Evolutionary conservation across 1,139 yeast genomes (phyloP).

Genomic region (Martiniozyma asiatica): DNA sequence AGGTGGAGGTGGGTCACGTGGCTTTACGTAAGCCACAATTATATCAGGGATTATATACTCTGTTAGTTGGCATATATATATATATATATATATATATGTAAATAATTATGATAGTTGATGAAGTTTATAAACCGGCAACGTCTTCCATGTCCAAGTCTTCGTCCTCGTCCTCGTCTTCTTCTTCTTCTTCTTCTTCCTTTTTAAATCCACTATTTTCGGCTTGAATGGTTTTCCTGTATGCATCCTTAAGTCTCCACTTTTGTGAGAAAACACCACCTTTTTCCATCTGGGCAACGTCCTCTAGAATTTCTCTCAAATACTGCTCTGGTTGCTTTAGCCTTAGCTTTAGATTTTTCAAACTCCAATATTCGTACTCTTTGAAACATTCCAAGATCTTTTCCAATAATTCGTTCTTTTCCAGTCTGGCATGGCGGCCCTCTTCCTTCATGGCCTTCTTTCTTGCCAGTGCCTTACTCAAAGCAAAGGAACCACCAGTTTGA

Average conservation of each 20-base stretch:
- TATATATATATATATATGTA: too few species aligned
- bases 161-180: conserved; percentile 29
- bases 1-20: too few species aligned
- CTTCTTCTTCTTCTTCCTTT: conserved; percentile 29
- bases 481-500: conserved; percentile 50
- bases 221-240: conserved; percentile 71
- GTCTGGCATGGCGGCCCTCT: conserved; percentile 86
- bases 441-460: conserved; percentile 28
- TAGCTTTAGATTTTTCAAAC: conserved; percentile 85
- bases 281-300: conserved; percentile 77
- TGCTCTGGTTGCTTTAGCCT: conserved; percentile 94
- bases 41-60: too few species aligned
- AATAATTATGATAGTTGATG: too few species aligned
- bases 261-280: conserved; percentile 95
- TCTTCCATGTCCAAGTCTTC: conserved; percentile 20
- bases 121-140: conserved; percentile 24
- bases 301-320: conserved; percentile 81
- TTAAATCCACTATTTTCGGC: conserved; percentile 63
- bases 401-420: conserved; percentile 86
- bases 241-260: conserved; percentile 82
- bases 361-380: conserved; percentile 96
- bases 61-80: too few species aligned
- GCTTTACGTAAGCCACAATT: too few species aligned
- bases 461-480: conserved; percentile 42
- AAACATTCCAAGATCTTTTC: conserved; percentile 80